These are phyloP conservation scores for Spencermartinsiella europaea DNA, from an alignment of 805 yeast genomes.

Conservation along the genomic window DNA sequence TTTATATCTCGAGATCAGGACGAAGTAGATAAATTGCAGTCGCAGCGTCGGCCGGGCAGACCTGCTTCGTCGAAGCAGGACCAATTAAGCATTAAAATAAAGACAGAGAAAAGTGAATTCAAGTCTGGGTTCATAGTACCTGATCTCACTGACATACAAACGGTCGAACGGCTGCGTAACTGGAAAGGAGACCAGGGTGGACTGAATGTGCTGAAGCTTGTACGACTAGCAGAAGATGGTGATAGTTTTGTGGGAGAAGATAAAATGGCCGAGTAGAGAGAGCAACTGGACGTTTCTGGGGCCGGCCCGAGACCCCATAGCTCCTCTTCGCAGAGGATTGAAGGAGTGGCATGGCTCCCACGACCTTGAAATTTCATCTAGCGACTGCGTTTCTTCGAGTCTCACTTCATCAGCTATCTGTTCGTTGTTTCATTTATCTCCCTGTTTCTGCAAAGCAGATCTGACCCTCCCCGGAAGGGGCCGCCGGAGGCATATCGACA, in stretches of 20 bases:
- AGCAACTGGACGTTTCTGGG: not conserved
- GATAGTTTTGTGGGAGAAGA: not conserved
- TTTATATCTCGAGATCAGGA: constrained; percentile 64
- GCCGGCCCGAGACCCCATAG: not conserved
- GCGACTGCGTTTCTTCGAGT: too few species aligned
- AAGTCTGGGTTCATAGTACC: constrained; percentile 67
- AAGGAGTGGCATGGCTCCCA: too few species aligned
- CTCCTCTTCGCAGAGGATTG: too few species aligned
- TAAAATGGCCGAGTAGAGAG: not conserved
- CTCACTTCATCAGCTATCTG: too few species aligned
- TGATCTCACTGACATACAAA: constrained; percentile 55
- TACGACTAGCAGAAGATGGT: constrained; percentile 28
- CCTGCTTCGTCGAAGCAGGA: constrained; percentile 73
- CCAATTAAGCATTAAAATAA: constrained; percentile 53
- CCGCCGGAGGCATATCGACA: too few species aligned
- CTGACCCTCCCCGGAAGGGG: too few species aligned
- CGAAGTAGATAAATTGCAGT: constrained; percentile 59
- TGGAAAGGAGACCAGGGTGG: constrained; percentile 90
- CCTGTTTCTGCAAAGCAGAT: too few species aligned
- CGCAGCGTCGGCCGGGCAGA: constrained; percentile 77
- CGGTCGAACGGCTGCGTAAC: constrained; percentile 52
- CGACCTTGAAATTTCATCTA: too few species aligned
- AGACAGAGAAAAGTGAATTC: constrained; percentile 58
- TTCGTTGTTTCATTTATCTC: too few species aligned
- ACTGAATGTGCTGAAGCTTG: constrained; percentile 53